Conservation (phyloP, 2,329 filamentous ascomycete species). For the Achaetomium macrosporum region DNA sequence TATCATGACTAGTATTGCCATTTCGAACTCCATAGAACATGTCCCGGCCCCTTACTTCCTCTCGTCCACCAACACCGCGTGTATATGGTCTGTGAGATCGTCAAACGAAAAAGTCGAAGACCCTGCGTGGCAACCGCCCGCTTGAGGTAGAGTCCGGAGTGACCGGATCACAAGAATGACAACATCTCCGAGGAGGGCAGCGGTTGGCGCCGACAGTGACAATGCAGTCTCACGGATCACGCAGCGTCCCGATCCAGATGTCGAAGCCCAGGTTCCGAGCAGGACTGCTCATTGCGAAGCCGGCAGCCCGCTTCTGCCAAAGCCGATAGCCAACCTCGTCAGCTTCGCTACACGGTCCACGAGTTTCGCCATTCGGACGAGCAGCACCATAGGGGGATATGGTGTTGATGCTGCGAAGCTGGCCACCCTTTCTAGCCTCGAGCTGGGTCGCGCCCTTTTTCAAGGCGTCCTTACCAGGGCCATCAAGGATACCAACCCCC, state of each 20-base stretch:
- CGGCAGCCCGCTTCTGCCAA: conserved; percentile 42
- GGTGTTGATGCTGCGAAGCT: conserved; percentile 49
- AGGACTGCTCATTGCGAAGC: conserved; percentile 1
- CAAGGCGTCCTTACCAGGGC: conserved; percentile 50
- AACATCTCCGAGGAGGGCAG: neutral
- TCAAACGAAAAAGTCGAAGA: neutral
- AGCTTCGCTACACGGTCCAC: conserved; percentile 57
- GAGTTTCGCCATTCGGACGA: conserved; percentile 49
- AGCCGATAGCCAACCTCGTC: conserved; percentile 51
- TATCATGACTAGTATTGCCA: too few species aligned
- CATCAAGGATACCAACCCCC: conserved; percentile 43
- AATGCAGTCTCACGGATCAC: neutral
- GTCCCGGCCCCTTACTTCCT: too few species aligned
- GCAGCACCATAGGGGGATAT: conserved; percentile 47
- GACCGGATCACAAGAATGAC: neutral
- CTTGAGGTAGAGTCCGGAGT: neutral
- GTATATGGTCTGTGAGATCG: too few species aligned
- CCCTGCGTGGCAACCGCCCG: neutral
- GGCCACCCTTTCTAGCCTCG: conserved; percentile 52
- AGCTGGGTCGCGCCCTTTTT: conserved; percentile 49
- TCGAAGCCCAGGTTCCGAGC: neutral
- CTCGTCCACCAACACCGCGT: too few species aligned
- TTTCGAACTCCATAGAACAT: too few species aligned
- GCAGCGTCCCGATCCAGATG: neutral
- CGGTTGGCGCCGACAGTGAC: neutral